A percentile compares a stretch with the other conserved stretches of the same genome.
These are phyloP conservation scores for Phytophthora fragariaefolia DNA, from an alignment of 352 stramenopile genomes.

Conservation along the genomic window DNA sequence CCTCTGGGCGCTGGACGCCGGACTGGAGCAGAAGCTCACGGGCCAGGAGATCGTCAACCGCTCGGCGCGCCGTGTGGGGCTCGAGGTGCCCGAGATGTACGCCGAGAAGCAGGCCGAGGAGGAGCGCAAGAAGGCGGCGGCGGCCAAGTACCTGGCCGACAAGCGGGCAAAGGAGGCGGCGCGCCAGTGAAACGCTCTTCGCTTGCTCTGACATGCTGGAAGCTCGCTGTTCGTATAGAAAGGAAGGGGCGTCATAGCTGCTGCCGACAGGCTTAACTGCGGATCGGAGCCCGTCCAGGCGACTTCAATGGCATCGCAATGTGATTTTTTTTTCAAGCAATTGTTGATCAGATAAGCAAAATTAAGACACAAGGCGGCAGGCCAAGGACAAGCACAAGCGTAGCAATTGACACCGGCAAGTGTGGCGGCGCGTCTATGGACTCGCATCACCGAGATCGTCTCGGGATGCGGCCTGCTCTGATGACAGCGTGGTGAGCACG, in stretches of 20 bases:
- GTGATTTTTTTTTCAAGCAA: conserved; percentile 38
- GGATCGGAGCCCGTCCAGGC: conserved; percentile 3
- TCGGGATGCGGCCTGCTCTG: conserved; percentile 53
- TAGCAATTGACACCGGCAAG: conserved; percentile 21
- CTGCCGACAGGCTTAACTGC: neutral
- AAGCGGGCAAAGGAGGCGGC: conserved; percentile 56
- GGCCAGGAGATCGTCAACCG: conserved; percentile 78
- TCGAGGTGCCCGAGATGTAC: conserved; percentile 82
- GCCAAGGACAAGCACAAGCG: conserved; percentile 33
- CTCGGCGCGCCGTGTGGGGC: conserved; percentile 76
- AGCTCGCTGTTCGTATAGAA: conserved; percentile 19
- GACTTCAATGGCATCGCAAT: conserved; percentile 29
- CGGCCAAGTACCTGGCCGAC: conserved; percentile 61
- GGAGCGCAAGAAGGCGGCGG: conserved; percentile 42
- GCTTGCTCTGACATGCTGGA: neutral
- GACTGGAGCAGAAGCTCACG: conserved; percentile 70
- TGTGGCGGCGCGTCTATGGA: conserved; percentile 44
- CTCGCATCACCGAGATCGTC: conserved; percentile 56
- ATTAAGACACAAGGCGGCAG: conserved; percentile 37
- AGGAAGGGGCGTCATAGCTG: conserved; percentile 2
- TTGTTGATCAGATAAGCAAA: conserved; percentile 41
- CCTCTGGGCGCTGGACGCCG: conserved; percentile 78
- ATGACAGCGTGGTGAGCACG: conserved; percentile 59
- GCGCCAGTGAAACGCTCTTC: conserved; percentile 15
- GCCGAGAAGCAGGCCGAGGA: conserved; percentile 56